Conservation (phyloP, 106 monocot species). For the Triglochin maritima region DNA sequence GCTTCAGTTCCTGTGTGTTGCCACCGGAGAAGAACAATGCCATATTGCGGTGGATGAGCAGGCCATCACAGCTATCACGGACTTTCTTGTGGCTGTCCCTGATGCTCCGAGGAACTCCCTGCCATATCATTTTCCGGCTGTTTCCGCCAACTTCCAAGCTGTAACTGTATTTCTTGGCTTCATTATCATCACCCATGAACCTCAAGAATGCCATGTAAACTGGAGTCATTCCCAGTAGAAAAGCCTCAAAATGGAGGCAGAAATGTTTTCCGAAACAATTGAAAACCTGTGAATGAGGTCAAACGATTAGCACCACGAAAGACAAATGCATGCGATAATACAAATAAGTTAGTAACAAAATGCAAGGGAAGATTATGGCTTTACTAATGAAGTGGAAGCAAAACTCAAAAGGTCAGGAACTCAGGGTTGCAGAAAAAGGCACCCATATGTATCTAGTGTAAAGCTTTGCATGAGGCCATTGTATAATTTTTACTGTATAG, state of each 20-base stretch:
- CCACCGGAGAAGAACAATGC: conserved; percentile 9
- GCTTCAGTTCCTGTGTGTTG: conserved; percentile 8
- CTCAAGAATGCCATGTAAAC: conserved; percentile 15
- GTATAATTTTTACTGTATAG: no score
- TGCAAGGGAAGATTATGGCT: not conserved
- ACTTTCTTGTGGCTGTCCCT: conserved; percentile 9
- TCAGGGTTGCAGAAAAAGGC: no score
- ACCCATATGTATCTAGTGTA: no score
- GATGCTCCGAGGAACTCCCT: conserved; percentile 12
- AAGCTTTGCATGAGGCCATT: no score
- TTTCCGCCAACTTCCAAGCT: conserved; percentile 11
- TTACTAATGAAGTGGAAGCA: not conserved
- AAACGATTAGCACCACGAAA: not conserved
- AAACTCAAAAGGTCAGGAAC: no score
- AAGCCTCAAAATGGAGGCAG: conserved; percentile 12
- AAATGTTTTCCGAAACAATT: conserved; percentile 12
- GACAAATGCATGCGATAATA: not conserved
- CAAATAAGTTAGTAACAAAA: not conserved
- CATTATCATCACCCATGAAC: conserved; percentile 7
- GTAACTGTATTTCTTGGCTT: conserved; percentile 10
- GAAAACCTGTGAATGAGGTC: conserved; percentile 3
- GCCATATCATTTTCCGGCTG: conserved; percentile 10
- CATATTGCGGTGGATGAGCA: conserved; percentile 6
- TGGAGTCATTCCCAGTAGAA: conserved; percentile 4
- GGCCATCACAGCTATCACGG: conserved; percentile 6